Evolutionary conservation across 441 rosid species (phyloP).

Genomic region (Sinapis alba): DNA sequence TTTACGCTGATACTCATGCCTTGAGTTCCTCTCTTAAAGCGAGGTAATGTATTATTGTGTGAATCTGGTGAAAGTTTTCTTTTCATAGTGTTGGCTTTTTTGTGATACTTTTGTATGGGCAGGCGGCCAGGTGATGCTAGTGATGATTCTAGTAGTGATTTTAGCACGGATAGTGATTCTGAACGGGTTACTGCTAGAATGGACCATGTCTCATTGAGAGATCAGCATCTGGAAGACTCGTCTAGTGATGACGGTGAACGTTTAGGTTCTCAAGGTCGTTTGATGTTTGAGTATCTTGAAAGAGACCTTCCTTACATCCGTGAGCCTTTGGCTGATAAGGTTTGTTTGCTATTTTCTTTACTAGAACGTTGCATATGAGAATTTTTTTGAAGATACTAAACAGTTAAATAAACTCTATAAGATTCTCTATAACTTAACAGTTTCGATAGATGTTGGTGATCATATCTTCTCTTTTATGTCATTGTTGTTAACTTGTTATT

Average conservation of each 20-base stretch:
- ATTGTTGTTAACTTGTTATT: background rate
- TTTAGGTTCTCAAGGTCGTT: constrained; percentile 45
- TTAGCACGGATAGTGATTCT: constrained; percentile 60
- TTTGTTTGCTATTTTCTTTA: constrained; percentile 9
- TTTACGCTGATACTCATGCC: constrained; percentile 52
- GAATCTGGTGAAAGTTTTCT: background rate
- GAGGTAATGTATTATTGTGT: constrained; percentile 42
- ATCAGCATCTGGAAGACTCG: constrained; percentile 46
- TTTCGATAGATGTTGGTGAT: background rate
- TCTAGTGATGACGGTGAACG: constrained; percentile 74
- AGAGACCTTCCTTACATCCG: constrained; percentile 70
- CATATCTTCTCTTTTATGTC: background rate
- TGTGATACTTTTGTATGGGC: background rate
- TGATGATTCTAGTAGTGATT: constrained; percentile 80
- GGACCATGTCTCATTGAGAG: constrained; percentile 33
- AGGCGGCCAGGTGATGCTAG: constrained; percentile 67
- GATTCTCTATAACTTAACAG: background rate
- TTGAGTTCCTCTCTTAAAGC: constrained; percentile 39
- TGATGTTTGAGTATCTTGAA: constrained; percentile 78
- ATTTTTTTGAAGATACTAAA: background rate
- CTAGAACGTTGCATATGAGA: background rate
- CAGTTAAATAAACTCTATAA: background rate
- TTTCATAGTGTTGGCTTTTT: background rate
- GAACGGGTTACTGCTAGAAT: constrained; percentile 49
- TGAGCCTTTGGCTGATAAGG: constrained; percentile 84